A percentile compares a stretch with the other conserved stretches of the same genome.
Evolutionary conservation across 2,329 filamentous ascomycete genomes (phyloP).

Genomic region (Knufia fluminis): DNA sequence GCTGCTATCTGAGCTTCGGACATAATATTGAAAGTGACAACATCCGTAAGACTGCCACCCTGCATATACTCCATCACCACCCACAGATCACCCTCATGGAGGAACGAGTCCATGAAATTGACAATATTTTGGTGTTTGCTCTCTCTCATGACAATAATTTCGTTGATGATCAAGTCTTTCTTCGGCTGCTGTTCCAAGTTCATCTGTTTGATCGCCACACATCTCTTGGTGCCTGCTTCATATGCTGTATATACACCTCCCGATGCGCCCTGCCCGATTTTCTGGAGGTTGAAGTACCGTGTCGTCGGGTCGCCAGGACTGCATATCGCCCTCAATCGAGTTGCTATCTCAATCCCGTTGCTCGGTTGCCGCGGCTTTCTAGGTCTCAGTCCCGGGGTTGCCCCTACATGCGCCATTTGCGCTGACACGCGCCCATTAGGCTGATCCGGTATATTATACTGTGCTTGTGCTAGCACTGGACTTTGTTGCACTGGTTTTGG

Average conservation of each 20-base stretch:
- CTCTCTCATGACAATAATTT: slow-evolving; percentile 98
- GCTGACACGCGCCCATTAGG: slow-evolving; percentile 29
- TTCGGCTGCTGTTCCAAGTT: slow-evolving; percentile 97
- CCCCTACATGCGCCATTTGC: slow-evolving; percentile 36
- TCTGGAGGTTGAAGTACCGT: slow-evolving; percentile 77
- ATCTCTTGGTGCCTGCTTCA: slow-evolving; percentile 70
- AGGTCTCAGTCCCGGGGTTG: slow-evolving; percentile 43
- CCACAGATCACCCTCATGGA: slow-evolving; percentile 86
- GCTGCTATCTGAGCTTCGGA: slow-evolving; percentile 93
- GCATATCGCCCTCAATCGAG: slow-evolving; percentile 79
- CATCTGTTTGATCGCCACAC: slow-evolving; percentile 99
- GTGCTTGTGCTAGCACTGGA: slow-evolving; percentile 28
- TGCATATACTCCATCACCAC: slow-evolving; percentile 99
- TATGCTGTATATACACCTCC: slow-evolving; percentile 92
- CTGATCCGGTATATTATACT: slow-evolving; percentile 32
- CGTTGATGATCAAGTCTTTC: slow-evolving; percentile 98
- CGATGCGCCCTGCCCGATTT: slow-evolving; percentile 95
- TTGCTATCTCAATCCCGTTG: slow-evolving; percentile 70
- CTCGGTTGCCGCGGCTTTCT: slow-evolving; percentile 68
- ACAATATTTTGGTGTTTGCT: slow-evolving; percentile 98
- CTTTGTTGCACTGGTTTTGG: slow-evolving; percentile 22
- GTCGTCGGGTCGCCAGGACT: slow-evolving; percentile 80
- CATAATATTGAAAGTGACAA: slow-evolving; percentile 99
- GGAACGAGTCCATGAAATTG: slow-evolving; percentile 96
- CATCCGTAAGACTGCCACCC: slow-evolving; percentile 91